A percentile compares a stretch with the other conserved stretches of the same genome.
These are phyloP conservation scores for Linaria vulgaris DNA, from an alignment of 257 asterid genomes.

Conservation along the genomic window DNA sequence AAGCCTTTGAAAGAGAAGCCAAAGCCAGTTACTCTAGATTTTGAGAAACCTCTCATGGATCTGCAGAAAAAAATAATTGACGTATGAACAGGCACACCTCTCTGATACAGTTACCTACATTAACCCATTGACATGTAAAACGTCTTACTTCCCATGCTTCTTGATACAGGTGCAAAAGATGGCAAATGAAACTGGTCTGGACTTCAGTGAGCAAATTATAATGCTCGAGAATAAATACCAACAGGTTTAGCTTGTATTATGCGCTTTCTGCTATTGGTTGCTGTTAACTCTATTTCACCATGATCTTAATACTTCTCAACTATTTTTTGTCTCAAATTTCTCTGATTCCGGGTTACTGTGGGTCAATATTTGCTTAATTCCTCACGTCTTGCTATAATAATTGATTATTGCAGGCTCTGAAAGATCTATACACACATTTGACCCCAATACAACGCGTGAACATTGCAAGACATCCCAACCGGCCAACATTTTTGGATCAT, in stretches of 20 bases:
- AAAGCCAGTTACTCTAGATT: constrained; percentile 85
- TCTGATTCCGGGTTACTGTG: no score
- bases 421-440: constrained; percentile 71
- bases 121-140: no score
- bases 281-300: no score
- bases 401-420: constrained; percentile 62
- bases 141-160: constrained; percentile 9
- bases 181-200: constrained; percentile 92
- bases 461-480: constrained; percentile 83
- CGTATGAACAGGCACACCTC: no score
- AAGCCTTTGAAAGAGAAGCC: constrained; percentile 91
- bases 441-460: constrained; percentile 82
- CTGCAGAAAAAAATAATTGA: constrained; percentile 79
- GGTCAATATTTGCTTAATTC: no score
- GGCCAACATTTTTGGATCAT: constrained; percentile 92
- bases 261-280: background rate
- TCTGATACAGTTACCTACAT: no score
- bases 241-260: no score
- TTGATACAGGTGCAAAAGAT: constrained; percentile 70
- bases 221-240: constrained; percentile 73
- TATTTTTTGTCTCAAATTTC: no score
- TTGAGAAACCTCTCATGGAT: constrained; percentile 84
- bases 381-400: no score
- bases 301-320: no score
- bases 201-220: constrained; percentile 78